Conservation (phyloP, 306 rosid genomes). For the Pachyrhizus erosus region DNA sequence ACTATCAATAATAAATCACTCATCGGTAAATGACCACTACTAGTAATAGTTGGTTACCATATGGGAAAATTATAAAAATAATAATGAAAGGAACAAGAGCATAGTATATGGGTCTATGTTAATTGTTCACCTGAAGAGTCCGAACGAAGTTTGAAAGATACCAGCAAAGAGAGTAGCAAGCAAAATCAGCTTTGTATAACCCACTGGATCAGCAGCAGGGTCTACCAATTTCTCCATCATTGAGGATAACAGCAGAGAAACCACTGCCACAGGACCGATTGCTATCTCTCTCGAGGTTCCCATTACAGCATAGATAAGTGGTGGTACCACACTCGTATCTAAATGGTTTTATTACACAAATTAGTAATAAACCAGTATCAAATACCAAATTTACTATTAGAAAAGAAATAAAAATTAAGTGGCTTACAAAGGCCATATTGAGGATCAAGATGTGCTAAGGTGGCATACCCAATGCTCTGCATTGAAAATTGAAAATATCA, state of each 20-base stretch:
- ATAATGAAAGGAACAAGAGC: background rate
- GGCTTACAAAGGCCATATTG: constrained; percentile 90
- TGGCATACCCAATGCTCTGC: constrained; percentile 96
- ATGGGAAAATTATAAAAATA: background rate
- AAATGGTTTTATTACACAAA: constrained; percentile 6
- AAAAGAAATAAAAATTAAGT: too few species aligned
- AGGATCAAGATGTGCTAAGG: constrained; percentile 84
- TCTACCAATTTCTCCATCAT: constrained; percentile 69
- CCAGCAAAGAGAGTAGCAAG: constrained; percentile 85
- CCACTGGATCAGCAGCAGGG: constrained; percentile 65
- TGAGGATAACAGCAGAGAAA: constrained; percentile 75
- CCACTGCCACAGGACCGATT: constrained; percentile 91
- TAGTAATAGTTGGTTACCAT: background rate
- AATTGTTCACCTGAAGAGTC: constrained; percentile 63
- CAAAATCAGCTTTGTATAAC: constrained; percentile 69
- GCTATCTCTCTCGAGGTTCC: constrained; percentile 89
- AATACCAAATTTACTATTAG: background rate
- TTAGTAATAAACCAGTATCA: background rate
- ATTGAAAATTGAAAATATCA: constrained; percentile 24
- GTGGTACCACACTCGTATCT: constrained; percentile 96
- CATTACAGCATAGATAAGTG: constrained; percentile 86
- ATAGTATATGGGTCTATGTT: too few species aligned
- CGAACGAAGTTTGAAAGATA: constrained; percentile 77
- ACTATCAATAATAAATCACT: background rate
- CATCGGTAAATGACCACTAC: background rate